Base-by-base conservation (phyloP, 306 rosid species). In the Sesbania bispinosa region DNA sequence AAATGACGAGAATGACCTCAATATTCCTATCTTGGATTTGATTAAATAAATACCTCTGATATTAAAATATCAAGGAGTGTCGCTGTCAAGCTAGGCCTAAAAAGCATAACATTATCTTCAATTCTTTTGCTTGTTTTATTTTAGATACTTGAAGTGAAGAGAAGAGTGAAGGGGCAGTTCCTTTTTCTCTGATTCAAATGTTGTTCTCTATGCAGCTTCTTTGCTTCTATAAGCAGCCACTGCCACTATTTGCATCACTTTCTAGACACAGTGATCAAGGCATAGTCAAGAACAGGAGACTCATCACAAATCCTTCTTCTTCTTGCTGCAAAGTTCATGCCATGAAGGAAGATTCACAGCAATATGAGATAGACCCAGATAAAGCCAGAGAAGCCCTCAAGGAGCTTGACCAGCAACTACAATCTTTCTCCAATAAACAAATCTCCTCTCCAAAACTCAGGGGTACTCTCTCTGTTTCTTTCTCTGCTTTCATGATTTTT, bases 311-410 rank as follows among this genome's bases (percentile, higher is more conserved):
- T 20, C 74, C 85, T 7, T 30, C 60, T 67, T 70, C 48, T 23
- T 50, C 57, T 11, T 55, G 35, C n/a, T 50, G 48, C 18, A 57
- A 47, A 59, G 83, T 83, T 67, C 76, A 32, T 52, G 85, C 90
- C 13, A 62, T 33, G 18, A 87, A 87, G 71, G 84, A 73, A 51
- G 93, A 88, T 73, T 85, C 96, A 26, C 78, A 77, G 36, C 80
- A 86, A 19, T 88, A 83, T 83, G 97, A 93, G 79, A 48, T 93
- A 14, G 97, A 93, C 80, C 85, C 82, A 50, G 91, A 87, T 2
- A 87, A 93, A 78, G 98, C 97, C 24, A 84, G 89, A 67, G 92
- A 93, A 78, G 89, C 97, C 43, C 96, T 93, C 55, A 83, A 71
- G 50, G 69, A 84, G 64, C 97, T 93, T 76, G 98, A 93, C 73